Conservation (phyloP, 306 rosid species). For the Ormosia emarginata region DNA sequence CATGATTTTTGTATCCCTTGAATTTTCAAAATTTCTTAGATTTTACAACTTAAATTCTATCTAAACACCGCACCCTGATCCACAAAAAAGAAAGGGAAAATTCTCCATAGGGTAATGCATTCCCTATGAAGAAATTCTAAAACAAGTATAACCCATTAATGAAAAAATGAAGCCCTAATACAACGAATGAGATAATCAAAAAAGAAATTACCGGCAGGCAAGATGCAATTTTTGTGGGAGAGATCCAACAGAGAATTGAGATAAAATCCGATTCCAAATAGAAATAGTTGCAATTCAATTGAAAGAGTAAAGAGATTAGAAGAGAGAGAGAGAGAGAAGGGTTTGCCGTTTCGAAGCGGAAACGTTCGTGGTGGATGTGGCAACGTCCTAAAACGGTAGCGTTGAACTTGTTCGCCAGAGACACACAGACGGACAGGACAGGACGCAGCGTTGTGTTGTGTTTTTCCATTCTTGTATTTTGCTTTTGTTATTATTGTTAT, state of each 20-base stretch:
- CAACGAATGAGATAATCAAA: not conserved
- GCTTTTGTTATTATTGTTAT: not conserved
- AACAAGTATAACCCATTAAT: not conserved
- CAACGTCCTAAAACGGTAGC: conserved; percentile 12
- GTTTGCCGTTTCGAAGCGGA: not conserved
- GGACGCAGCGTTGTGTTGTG: not conserved
- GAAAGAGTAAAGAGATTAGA: not conserved
- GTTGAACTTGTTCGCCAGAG: not conserved
- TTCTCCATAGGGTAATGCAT: not conserved
- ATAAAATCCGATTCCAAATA: not conserved
- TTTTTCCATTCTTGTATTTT: too few relatives aligned
- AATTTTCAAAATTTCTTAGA: too few relatives aligned
- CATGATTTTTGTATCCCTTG: not conserved
- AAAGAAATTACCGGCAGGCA: not conserved
- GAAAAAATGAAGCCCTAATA: not conserved
- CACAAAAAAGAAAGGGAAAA: not conserved
- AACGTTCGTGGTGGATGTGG: not conserved
- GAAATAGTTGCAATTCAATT: not conserved
- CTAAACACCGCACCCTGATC: not conserved
- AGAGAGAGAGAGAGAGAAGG: too few relatives aligned
- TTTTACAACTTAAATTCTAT: not conserved
- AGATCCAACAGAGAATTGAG: not conserved
- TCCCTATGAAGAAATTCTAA: not conserved
- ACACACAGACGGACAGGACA: not conserved
- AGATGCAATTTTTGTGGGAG: not conserved